These are phyloP conservation scores for Pseudogymnoascus sp. DNA, from an alignment of 2,329 filamentous ascomycete genomes.

Conservation along the genomic window DNA sequence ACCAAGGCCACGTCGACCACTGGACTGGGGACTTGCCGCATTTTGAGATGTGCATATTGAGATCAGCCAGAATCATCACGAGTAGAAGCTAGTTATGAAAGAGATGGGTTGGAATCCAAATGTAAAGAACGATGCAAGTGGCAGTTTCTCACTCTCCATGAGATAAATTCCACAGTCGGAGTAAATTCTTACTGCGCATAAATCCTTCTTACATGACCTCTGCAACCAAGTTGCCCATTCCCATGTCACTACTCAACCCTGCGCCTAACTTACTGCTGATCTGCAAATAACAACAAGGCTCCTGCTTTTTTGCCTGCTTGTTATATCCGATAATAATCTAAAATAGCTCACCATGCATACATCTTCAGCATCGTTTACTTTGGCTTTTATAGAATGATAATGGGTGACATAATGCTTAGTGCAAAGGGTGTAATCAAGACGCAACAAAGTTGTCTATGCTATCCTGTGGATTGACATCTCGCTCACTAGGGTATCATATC, in stretches of 20 bases:
- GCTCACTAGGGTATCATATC: neutral
- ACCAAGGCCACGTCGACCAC: constrained; percentile 31
- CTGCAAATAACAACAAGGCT: neutral
- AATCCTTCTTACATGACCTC: neutral
- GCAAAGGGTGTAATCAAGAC: neutral
- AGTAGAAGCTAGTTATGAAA: neutral
- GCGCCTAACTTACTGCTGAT: neutral
- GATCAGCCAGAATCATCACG: neutral
- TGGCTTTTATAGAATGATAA: neutral
- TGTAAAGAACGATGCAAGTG: neutral
- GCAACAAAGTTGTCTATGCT: neutral
- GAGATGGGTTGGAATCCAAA: neutral
- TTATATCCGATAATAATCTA: neutral
- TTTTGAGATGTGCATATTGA: constrained; percentile 14
- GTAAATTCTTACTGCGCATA: neutral
- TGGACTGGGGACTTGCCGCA: constrained; percentile 18
- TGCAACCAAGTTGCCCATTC: neutral
- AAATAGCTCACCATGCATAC: neutral
- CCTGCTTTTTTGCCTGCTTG: neutral
- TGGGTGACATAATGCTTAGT: neutral
- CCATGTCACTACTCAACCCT: neutral
- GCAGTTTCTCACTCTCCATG: neutral
- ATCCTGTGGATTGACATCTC: neutral
- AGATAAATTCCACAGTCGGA: neutral
- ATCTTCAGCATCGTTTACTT: neutral